These are phyloP conservation scores for Colletotrichum limetticola DNA, from an alignment of 2,329 filamentous ascomycete species.

Conservation along the genomic window DNA sequence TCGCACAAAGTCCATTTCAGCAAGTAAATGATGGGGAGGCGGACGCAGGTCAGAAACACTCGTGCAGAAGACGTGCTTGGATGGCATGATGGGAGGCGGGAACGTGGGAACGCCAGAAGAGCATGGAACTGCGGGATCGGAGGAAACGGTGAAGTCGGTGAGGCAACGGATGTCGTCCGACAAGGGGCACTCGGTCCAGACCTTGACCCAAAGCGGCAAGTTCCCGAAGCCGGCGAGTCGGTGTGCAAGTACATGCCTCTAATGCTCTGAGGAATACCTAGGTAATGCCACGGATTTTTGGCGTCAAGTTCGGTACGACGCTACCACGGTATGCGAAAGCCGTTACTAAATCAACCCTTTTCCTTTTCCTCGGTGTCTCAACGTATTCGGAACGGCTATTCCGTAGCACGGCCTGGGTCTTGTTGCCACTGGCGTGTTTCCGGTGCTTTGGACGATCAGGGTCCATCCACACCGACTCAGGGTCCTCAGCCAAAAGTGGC, in stretches of 20 bases:
- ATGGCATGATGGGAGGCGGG: background rate
- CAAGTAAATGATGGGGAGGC: background rate
- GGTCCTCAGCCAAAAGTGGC: background rate
- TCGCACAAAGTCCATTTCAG: no score
- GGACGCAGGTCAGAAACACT: background rate
- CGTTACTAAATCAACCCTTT: background rate
- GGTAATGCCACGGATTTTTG: no score
- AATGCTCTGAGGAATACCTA: no score
- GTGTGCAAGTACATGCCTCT: background rate
- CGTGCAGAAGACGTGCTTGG: background rate
- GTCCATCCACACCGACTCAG: constrained; percentile 32
- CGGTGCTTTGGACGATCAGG: constrained; percentile 27
- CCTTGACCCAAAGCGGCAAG: constrained; percentile 14
- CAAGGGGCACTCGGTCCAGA: background rate
- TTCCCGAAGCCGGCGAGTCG: background rate
- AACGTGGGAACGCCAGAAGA: background rate
- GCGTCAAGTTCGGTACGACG: no score
- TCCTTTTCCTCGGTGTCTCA: background rate
- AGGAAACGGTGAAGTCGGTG: constrained; percentile 23
- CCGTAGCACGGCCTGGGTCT: background rate
- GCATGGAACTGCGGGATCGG: constrained; percentile 11
- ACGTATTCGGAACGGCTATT: constrained; percentile 6
- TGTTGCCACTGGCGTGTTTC: constrained; percentile 32
- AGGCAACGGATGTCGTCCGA: constrained; percentile 22
- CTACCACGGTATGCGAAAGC: background rate